phyloP scores from a whole-genome alignment of 2,329 filamentous ascomycete species.

The Talaromyces sp. region DNA sequence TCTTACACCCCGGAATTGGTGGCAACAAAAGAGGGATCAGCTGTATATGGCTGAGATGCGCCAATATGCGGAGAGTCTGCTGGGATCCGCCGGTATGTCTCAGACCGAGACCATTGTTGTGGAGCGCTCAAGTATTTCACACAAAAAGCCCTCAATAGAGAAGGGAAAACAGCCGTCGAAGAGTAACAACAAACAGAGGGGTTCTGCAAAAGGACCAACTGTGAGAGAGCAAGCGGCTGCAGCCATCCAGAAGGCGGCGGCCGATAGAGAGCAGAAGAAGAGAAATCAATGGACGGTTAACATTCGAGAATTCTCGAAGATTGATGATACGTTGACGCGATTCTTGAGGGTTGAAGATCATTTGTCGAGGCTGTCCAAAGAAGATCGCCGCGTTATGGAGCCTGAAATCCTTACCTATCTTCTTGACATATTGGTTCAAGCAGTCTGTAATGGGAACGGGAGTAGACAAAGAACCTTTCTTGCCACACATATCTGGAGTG shows the following conservation, averaged over 20 bases:
- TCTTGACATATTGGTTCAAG: neutral
- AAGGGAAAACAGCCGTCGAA: neutral
- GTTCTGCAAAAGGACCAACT: neutral
- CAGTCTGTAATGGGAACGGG: neutral
- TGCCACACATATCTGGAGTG: neutral
- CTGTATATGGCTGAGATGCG: constrained; percentile 7
- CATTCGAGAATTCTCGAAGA: neutral
- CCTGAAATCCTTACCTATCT: neutral
- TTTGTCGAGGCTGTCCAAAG: neutral
- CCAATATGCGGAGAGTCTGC: constrained; percentile 3
- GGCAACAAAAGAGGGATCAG: constrained; percentile 4
- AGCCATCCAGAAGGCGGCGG: neutral
- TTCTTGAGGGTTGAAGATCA: neutral
- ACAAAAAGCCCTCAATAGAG: neutral
- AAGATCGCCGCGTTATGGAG: neutral
- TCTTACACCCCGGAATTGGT: neutral
- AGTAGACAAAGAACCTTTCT: neutral
- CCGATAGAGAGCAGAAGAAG: neutral
- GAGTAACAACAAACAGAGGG: neutral
- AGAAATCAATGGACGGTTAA: neutral
- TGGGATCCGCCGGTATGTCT: constrained; percentile 2
- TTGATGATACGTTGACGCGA: neutral
- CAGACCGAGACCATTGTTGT: neutral
- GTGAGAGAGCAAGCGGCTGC: constrained; percentile 4
- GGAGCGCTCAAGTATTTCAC: neutral